Percentiles rank a stretch among this genome's conserved stretches.
These are phyloP conservation scores for Nemania sp. DNA, from an alignment of 2,329 filamentous ascomycete genomes.

Conservation along the genomic window DNA sequence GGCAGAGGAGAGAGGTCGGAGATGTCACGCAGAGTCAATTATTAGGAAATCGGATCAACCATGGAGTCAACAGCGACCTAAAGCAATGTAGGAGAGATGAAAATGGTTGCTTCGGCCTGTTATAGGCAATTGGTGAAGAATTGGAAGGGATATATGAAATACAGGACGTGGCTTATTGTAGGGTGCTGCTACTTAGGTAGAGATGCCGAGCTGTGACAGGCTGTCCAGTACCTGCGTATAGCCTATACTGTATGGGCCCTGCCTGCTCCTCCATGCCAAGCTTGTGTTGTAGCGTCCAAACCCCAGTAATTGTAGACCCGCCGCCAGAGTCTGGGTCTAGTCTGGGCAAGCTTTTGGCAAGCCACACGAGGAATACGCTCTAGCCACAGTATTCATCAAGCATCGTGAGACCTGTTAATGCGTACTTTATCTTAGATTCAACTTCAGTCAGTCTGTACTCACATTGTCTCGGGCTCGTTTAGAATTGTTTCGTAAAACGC, in stretches of 20 bases:
- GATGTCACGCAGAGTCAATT: slow-evolving; percentile 48
- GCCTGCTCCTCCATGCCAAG: not conserved
- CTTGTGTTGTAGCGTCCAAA: not conserved
- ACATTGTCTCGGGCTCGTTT: not conserved
- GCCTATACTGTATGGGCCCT: not conserved
- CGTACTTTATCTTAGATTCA: not conserved
- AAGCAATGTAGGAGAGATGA: slow-evolving; percentile 4
- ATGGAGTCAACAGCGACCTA: slow-evolving; percentile 18
- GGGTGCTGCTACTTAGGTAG: too few relatives aligned
- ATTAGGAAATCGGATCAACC: slow-evolving; percentile 24
- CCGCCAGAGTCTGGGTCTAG: not conserved
- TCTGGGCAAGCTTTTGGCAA: not conserved
- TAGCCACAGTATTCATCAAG: slow-evolving; percentile 2
- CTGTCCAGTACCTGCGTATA: slow-evolving; percentile 22
- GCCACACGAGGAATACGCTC: not conserved
- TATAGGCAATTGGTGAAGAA: slow-evolving; percentile 15
- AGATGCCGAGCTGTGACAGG: slow-evolving; percentile 29
- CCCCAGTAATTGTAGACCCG: not conserved
- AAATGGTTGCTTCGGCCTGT: not conserved
- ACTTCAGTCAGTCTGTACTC: not conserved
- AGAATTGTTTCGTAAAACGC: not conserved
- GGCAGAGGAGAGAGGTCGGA: slow-evolving; percentile 37
- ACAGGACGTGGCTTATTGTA: slow-evolving; percentile 10
- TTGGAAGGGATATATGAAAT: not conserved
- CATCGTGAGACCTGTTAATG: not conserved